phyloP scores from a whole-genome alignment of 371 early-diverging fungal species.

The Mortierella sp. region DNA sequence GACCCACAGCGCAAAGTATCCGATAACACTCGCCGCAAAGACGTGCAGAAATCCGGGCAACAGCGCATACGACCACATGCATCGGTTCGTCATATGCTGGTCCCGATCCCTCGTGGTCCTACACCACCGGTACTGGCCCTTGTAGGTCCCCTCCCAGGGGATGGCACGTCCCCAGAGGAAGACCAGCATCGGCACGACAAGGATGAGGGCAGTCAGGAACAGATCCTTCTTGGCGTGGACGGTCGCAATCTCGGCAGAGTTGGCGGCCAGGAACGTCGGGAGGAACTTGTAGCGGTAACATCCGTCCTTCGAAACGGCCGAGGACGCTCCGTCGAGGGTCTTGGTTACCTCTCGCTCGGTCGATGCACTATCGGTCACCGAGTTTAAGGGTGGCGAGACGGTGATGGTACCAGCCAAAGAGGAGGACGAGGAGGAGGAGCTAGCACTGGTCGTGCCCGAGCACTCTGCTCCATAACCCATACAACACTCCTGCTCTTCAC shows the following conservation, averaged over 20 bases:
- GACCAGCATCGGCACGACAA: constrained; percentile 30
- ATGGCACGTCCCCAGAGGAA: constrained; percentile 32
- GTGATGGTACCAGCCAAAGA: constrained; percentile 7
- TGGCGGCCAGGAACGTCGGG: constrained; percentile 33
- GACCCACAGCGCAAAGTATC: constrained; percentile 33
- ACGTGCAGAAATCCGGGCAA: constrained; percentile 34
- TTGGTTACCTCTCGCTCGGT: not conserved
- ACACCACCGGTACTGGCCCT: constrained; percentile 37
- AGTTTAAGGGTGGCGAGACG: not conserved
- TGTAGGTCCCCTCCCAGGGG: constrained; percentile 39
- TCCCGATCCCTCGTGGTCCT: constrained; percentile 18
- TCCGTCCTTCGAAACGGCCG: not conserved
- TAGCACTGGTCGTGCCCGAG: constrained; percentile 14
- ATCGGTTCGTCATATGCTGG: constrained; percentile 43
- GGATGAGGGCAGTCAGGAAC: constrained; percentile 20
- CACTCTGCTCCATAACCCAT: constrained; percentile 7
- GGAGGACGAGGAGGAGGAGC: constrained; percentile 15
- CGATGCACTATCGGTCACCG: not conserved
- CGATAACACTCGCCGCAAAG: constrained; percentile 10
- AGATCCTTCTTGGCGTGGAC: constrained; percentile 42
- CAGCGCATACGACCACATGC: constrained; percentile 43
- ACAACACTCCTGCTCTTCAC: not conserved
- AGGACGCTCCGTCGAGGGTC: not conserved
- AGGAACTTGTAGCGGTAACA: constrained; percentile 20
- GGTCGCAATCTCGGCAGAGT: constrained; percentile 19